phyloP scores from a whole-genome alignment of 23 red algal genomes.

The Pyropia yezoensis region DNA sequence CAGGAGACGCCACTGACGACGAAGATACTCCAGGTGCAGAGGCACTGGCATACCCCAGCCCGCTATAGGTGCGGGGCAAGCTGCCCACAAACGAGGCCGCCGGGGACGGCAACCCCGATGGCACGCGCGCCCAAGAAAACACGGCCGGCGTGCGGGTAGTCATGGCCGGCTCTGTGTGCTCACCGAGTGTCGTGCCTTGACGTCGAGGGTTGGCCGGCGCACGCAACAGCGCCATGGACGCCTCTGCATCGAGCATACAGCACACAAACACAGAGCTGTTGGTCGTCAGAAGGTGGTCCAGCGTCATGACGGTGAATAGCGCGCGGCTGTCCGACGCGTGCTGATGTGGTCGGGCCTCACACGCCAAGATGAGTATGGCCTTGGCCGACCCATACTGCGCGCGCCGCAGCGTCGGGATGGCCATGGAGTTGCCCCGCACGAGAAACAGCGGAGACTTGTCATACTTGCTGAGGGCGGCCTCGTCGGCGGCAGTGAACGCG shows the following conservation, averaged over 20 bases:
- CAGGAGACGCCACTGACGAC: no score
- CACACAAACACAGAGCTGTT: constrained; percentile 62
- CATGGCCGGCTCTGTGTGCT: neutral
- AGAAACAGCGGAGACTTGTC: constrained; percentile 23
- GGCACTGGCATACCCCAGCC: no score
- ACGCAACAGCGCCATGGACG: constrained; percentile 70
- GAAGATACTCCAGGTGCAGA: no score
- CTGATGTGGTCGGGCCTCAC: constrained; percentile 42
- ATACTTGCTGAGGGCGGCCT: constrained; percentile 18
- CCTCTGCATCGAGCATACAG: constrained; percentile 63
- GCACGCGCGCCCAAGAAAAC: no score
- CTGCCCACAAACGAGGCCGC: no score
- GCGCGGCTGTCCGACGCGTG: constrained; percentile 59
- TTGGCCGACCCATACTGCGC: constrained; percentile 58
- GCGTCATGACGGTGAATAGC: constrained; percentile 76
- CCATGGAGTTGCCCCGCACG: constrained; percentile 53
- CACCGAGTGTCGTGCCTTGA: constrained; percentile 27
- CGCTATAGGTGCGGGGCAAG: no score
- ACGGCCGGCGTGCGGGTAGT: no score
- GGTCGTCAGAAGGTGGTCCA: constrained; percentile 54
- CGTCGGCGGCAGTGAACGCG: constrained; percentile 34
- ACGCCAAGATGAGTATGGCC: constrained; percentile 56
- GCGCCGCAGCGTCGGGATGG: constrained; percentile 41
- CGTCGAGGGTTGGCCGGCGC: constrained; percentile 51
- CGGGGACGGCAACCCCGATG: no score